phyloP scores from a whole-genome alignment of 495 filamentous ascomycete genomes.

The Choiromyces venosus region DNA sequence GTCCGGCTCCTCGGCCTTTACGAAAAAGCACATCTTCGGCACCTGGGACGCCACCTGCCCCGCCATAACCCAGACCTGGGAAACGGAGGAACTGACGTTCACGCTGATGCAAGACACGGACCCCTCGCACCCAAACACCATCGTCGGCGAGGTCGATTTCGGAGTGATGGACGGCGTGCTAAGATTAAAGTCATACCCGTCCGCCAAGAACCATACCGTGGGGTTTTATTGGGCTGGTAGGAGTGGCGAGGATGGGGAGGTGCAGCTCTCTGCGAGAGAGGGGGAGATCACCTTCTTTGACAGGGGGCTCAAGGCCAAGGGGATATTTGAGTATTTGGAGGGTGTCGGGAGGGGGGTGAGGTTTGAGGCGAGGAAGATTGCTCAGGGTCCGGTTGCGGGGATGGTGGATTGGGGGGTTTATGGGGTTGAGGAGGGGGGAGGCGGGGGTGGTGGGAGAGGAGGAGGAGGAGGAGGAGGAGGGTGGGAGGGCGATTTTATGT shows the following conservation, averaged over 20 bases:
- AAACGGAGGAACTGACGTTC: constrained; percentile 19
- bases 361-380: constrained; percentile 31
- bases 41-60: constrained; percentile 34
- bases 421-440: not conserved
- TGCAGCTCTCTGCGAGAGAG: constrained; percentile 9
- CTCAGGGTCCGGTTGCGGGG: constrained; percentile 15
- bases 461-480: too few species aligned
- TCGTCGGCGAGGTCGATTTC: constrained; percentile 25
- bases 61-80: constrained; percentile 21
- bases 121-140: constrained; percentile 14
- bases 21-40: constrained; percentile 30
- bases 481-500: not conserved
- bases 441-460: not conserved
- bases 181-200: constrained; percentile 23
- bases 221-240: constrained; percentile 24
- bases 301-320: constrained; percentile 18
- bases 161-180: constrained; percentile 26
- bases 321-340: constrained; percentile 21
- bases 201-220: constrained; percentile 27
- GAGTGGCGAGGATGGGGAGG: constrained; percentile 15
- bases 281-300: constrained; percentile 31
- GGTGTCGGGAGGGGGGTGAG: constrained; percentile 21
- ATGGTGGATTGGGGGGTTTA: constrained; percentile 28
- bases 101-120: constrained; percentile 26
- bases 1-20: constrained; percentile 22